Conservation (phyloP, 2,329 filamentous ascomycete species). For the Stachybotrys elegans region DNA sequence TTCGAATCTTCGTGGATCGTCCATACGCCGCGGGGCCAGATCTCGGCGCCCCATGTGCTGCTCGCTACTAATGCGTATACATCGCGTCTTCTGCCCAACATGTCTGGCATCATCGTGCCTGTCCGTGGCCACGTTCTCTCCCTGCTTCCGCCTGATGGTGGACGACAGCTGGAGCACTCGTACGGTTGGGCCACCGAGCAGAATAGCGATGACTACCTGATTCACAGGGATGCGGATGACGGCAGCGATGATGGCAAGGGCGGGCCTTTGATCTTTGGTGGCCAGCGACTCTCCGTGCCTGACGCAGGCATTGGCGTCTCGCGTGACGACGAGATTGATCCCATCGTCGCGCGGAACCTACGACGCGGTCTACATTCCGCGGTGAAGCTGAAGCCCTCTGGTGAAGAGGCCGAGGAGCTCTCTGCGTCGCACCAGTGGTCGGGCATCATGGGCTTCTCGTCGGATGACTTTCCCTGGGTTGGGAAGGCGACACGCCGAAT, state of each 20-base stretch:
- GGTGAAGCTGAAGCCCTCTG: constrained; percentile 34
- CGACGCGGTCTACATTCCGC: constrained; percentile 35
- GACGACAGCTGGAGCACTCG: constrained; percentile 44
- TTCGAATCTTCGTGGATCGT: constrained; percentile 48
- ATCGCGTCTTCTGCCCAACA: constrained; percentile 64
- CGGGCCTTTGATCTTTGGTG: constrained; percentile 58
- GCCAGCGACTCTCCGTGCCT: constrained; percentile 54
- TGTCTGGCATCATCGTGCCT: constrained; percentile 70
- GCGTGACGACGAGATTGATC: constrained; percentile 55
- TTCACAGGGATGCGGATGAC: constrained; percentile 58
- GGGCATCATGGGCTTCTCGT: constrained; percentile 72
- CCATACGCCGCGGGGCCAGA: constrained; percentile 62
- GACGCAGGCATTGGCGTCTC: constrained; percentile 46
- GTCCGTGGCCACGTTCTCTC: constrained; percentile 69
- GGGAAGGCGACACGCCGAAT: constrained; percentile 54
- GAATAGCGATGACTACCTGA: constrained; percentile 65
- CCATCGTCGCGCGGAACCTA: constrained; percentile 51
- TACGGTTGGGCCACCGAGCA: constrained; percentile 53
- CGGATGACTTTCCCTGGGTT: constrained; percentile 66
- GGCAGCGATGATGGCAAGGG: constrained; percentile 29
- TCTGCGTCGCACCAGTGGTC: constrained; percentile 63
- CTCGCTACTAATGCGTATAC: constrained; percentile 84
- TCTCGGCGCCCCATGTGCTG: constrained; percentile 60
- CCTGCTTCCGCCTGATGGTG: constrained; percentile 48
- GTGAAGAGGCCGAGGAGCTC: constrained; percentile 38